Base-by-base conservation (phyloP, 495 filamentous ascomycete species). In the Neurospora sp. region DNA sequence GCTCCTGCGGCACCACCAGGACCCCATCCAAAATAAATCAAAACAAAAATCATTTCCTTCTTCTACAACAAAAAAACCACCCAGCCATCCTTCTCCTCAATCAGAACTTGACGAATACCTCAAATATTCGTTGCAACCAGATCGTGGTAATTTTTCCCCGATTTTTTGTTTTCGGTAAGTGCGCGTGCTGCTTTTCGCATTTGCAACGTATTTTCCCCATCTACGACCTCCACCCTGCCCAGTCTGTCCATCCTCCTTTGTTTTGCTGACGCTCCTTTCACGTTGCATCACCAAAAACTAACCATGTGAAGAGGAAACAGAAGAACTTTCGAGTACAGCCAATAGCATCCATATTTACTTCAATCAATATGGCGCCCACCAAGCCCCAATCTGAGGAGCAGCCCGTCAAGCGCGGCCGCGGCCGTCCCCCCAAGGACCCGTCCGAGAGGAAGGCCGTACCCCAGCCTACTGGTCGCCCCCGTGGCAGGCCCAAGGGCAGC, bases 401-500 rank as follows among this genome's bases (percentile, higher is more conserved):
- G 27, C 73, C 82, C 7, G 77, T 76, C 42, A 85, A 85, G 78
- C 83, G 84, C 74, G 81, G 82, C 62, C 84, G 85, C 71, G 85
- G 85, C 40, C 82, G 85, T 59, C 72, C 84, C 79, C 54, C 80
- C 73, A 83, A 81, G 77, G 79, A 84, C 66, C 82, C 80, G 70
- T 38, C 81, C 39, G 71, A 79, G 46, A 40, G 75, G 18, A 82
- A 84, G 76, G 74, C 76, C 7, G 82, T 82, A 79, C 78, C 80
- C 5, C 73, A 31, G 16, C 82, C 85, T 35, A 71, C 79, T 38
- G 85, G 85, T 38, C 81, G 82, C 11, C 83, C 83, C 18, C 82
- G 85, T 42, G 85, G 85, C 69, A 77, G 85, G 16, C 85, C 85
- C 75, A 81, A 82, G 70, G 84, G 84, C 72, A 78, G 75, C 54